phyloP scores from a whole-genome alignment of 2,329 filamentous ascomycete species.

The Pyricularia sp. region DNA sequence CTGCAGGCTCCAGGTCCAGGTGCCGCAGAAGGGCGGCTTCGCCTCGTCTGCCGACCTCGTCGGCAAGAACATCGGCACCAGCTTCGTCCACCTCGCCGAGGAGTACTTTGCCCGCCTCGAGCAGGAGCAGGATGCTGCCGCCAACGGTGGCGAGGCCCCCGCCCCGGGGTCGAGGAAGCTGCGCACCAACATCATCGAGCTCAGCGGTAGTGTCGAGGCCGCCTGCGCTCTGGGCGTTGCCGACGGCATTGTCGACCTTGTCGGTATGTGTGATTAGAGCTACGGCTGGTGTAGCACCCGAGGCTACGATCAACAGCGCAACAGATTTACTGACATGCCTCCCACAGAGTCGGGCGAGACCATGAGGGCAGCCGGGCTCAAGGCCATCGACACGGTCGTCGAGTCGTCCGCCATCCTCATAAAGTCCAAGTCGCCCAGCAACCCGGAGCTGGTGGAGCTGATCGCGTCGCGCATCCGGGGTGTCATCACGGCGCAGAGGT shows the following conservation, averaged over 20 bases:
- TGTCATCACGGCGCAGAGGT: slow-evolving; percentile 91
- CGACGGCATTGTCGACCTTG: slow-evolving; percentile 94
- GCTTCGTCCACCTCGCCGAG: slow-evolving; percentile 77
- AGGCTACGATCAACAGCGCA: background rate
- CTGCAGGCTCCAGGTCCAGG: slow-evolving; percentile 95
- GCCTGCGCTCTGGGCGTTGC: slow-evolving; percentile 92
- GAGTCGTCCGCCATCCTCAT: slow-evolving; percentile 83
- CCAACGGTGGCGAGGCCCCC: slow-evolving; percentile 10
- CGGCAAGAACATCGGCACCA: slow-evolving; percentile 90
- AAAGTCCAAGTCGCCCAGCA: slow-evolving; percentile 76
- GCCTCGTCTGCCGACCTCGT: slow-evolving; percentile 65
- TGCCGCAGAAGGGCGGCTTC: slow-evolving; percentile 75
- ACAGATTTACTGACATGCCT: background rate
- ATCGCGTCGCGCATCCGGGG: slow-evolving; percentile 82
- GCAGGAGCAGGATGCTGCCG: slow-evolving; percentile 29
- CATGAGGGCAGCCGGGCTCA: slow-evolving; percentile 90
- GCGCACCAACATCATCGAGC: slow-evolving; percentile 82
- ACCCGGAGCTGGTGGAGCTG: slow-evolving; percentile 70
- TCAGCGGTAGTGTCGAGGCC: slow-evolving; percentile 94
- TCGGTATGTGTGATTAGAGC: slow-evolving; percentile 56
- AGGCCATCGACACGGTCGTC: slow-evolving; percentile 88
- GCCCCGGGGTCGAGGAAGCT: slow-evolving; percentile 38
- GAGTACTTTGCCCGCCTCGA: slow-evolving; percentile 81
- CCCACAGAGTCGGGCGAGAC: slow-evolving; percentile 85
- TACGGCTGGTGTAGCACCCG: background rate